A percentile compares a stretch with the other conserved stretches of the same genome.
phyloP scores from a whole-genome alignment of 1,284 basidiomycete genomes.

The Cutaneotrichosporon cutaneum region DNA sequence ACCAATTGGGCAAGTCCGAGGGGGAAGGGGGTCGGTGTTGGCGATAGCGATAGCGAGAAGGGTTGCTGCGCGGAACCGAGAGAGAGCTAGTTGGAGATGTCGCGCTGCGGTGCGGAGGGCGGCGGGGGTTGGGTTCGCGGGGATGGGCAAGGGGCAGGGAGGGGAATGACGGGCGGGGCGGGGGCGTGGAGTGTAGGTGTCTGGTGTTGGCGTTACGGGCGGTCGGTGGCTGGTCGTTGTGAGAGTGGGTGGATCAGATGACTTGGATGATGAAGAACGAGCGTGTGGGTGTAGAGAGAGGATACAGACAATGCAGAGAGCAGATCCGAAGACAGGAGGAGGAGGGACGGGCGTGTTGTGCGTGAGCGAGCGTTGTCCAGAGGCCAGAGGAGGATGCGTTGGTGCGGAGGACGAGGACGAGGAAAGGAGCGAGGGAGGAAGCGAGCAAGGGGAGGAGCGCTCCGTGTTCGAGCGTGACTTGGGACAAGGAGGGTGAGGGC shows the following conservation, averaged over 20 bases:
- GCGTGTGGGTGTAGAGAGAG: too few relatives aligned
- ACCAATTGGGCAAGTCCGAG: neutral
- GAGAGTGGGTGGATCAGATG: neutral
- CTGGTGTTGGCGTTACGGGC: neutral
- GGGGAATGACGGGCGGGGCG: neutral
- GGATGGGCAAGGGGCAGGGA: neutral
- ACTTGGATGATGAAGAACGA: too few relatives aligned
- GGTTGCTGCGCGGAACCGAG: neutral
- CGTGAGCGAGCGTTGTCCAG: too few relatives aligned
- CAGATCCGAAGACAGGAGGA: too few relatives aligned
- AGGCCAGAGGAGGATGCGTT: too few relatives aligned
- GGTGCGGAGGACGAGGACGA: too few relatives aligned
- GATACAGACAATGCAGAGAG: too few relatives aligned
- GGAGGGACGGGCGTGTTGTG: too few relatives aligned
- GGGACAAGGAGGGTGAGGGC: neutral
- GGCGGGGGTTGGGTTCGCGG: neutral
- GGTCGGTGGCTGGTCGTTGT: neutral
- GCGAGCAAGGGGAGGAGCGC: neutral
- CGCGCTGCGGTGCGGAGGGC: neutral
- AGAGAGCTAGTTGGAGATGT: neutral
- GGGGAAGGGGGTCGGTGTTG: neutral
- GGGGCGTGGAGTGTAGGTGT: neutral
- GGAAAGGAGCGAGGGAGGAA: neutral
- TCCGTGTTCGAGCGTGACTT: neutral
- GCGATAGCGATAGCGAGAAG: neutral